These are phyloP conservation scores for Flaveria bidentis DNA, from an alignment of 129 eudicot species.

Conservation along the genomic window DNA sequence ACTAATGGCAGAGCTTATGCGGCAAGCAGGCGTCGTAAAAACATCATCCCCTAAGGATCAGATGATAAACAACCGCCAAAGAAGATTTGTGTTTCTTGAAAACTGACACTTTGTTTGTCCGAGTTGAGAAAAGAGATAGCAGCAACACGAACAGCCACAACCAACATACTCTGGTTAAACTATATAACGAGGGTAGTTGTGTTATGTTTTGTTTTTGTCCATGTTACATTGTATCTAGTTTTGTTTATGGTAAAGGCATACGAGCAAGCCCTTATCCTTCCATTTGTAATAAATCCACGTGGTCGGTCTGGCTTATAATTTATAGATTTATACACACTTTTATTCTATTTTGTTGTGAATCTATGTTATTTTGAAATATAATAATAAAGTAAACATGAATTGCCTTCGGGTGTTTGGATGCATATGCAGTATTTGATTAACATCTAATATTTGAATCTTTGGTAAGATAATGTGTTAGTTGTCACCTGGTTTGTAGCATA, in stretches of 20 bases:
- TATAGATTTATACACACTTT: background rate
- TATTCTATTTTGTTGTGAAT: slow-evolving; percentile 11
- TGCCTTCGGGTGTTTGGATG: slow-evolving; percentile 3
- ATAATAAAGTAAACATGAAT: slow-evolving; percentile 5
- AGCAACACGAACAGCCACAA: background rate
- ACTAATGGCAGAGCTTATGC: slow-evolving; percentile 56
- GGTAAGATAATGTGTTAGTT: too few relatives aligned
- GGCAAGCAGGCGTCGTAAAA: slow-evolving; percentile 75
- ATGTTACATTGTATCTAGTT: slow-evolving; percentile 38
- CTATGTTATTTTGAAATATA: slow-evolving; percentile 10
- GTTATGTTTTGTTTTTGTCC: slow-evolving; percentile 6
- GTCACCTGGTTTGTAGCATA: too few relatives aligned
- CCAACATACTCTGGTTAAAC: background rate
- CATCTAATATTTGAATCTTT: background rate
- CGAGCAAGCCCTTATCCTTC: slow-evolving; percentile 24
- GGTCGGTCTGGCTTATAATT: slow-evolving; percentile 22
- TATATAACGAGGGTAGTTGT: background rate
- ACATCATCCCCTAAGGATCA: slow-evolving; percentile 81
- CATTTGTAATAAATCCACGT: slow-evolving; percentile 29
- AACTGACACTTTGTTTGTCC: slow-evolving; percentile 34
- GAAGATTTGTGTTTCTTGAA: slow-evolving; percentile 53
- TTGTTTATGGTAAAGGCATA: slow-evolving; percentile 21
- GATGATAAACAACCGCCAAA: slow-evolving; percentile 42
- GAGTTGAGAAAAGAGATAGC: background rate
- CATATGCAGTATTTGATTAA: background rate